Percentiles rank a stretch among this genome's conserved stretches.
Conservation (phyloP, 179 eudicot species). For the Spinacia oleracea region DNA sequence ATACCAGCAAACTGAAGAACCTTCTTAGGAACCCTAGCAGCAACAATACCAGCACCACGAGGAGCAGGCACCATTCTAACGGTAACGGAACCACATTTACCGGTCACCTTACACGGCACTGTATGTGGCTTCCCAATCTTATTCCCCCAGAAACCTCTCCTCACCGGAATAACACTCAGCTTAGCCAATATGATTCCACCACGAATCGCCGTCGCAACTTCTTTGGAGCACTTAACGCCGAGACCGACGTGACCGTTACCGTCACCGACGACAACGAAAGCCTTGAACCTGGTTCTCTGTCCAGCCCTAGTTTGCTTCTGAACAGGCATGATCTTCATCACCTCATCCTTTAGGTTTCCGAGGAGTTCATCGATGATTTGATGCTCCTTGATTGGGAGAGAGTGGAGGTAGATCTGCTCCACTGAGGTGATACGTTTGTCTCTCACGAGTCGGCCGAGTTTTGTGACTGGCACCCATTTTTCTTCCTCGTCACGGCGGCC, state of each 20-base stretch:
- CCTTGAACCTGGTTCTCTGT: conserved; percentile 72
- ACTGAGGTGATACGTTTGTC: conserved; percentile 48
- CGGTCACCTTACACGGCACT: conserved; percentile 69
- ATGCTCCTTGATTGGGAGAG: conserved; percentile 69
- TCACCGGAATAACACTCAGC: conserved; percentile 59
- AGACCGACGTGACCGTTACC: conserved; percentile 64
- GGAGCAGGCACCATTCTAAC: conserved; percentile 78
- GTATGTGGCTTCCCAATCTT: conserved; percentile 72
- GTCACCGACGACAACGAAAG: conserved; percentile 72
- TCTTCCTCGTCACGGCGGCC: conserved; percentile 63
- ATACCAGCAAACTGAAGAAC: conserved; percentile 79
- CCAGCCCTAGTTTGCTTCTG: conserved; percentile 81
- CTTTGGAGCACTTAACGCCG: conserved; percentile 71
- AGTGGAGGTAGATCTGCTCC: conserved; percentile 67
- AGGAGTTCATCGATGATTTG: conserved; percentile 56
- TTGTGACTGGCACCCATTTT: conserved; percentile 66
- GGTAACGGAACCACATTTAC: conserved; percentile 69
- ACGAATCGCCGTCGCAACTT: conserved; percentile 70
- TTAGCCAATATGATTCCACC: conserved; percentile 67
- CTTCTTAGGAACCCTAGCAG: conserved; percentile 81
- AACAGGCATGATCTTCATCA: conserved; percentile 80
- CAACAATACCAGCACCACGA: conserved; percentile 72
- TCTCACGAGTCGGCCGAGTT: conserved; percentile 60
- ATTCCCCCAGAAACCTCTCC: conserved; percentile 77
- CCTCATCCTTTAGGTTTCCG: conserved; percentile 60